These are phyloP conservation scores for Sedum album DNA, from an alignment of 164 flowering plant genomes.

Conservation along the genomic window DNA sequence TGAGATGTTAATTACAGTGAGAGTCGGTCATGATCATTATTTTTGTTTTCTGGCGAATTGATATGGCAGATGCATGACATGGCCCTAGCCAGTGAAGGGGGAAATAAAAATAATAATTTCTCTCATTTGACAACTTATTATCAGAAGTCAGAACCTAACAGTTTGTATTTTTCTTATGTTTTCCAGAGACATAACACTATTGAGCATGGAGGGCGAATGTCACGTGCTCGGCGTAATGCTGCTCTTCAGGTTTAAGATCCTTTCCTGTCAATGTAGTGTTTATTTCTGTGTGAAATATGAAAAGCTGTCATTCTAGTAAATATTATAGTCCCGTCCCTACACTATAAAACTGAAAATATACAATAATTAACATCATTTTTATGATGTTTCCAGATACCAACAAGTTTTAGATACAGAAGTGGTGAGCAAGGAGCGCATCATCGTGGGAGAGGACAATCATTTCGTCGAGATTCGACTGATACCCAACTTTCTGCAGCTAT, in stretches of 20 bases:
- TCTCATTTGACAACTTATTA: not conserved
- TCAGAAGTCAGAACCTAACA: not conserved
- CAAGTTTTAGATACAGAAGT: slow-evolving; percentile 66
- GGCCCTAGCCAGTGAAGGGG: not conserved
- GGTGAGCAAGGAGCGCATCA: slow-evolving; percentile 46
- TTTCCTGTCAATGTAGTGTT: not conserved
- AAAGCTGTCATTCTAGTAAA: not conserved
- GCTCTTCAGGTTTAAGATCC: slow-evolving; percentile 57
- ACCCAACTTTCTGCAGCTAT: slow-evolving; percentile 56
- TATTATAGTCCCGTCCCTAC: not conserved
- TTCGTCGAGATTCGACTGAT: slow-evolving; percentile 41
- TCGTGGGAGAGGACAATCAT: slow-evolving; percentile 55
- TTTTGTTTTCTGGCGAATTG: not conserved
- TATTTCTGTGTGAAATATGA: not conserved
- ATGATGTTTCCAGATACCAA: slow-evolving; percentile 54
- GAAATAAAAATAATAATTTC: not conserved
- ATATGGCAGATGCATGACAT: not conserved
- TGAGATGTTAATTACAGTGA: too few relatives aligned
- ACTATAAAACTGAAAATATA: not conserved
- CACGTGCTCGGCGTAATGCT: slow-evolving; percentile 84
- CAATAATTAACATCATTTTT: not conserved
- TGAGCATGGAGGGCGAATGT: slow-evolving; percentile 91
- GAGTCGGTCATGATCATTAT: not conserved
- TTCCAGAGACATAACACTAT: slow-evolving; percentile 73
- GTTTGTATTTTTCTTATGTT: slow-evolving; percentile 8